Conservation (phyloP, 179 eudicot genomes). For the Spergularia azorica region DNA sequence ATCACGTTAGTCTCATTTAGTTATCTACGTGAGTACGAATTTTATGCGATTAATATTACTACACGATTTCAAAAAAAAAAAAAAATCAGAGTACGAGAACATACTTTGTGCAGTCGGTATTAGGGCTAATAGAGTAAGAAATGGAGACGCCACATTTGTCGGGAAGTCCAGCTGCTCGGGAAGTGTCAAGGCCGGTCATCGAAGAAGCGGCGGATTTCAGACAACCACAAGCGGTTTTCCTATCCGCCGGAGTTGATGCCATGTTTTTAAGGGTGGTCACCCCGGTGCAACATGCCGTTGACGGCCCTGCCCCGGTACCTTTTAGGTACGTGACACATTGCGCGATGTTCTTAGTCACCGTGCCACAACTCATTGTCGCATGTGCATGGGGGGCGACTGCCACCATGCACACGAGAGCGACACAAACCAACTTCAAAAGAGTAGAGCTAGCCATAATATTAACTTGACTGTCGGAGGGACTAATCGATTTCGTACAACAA, state of each 20-base stretch:
- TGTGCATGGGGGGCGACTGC: slow-evolving; percentile 34
- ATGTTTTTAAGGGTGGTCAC: slow-evolving; percentile 20
- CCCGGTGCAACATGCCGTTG: slow-evolving; percentile 1
- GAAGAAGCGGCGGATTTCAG: slow-evolving; percentile 28
- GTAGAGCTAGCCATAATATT: slow-evolving; percentile 5
- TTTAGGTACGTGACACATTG: slow-evolving; percentile 40
- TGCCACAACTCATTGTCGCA: slow-evolving; percentile 38
- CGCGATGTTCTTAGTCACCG: slow-evolving; percentile 26
- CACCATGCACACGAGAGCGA: slow-evolving; percentile 32
- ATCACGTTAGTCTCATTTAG: too few relatives aligned
- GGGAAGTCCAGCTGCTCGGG: slow-evolving; percentile 45
- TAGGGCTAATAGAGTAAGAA: slow-evolving; percentile 53
- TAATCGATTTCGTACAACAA: neutral
- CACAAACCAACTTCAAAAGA: slow-evolving; percentile 7
- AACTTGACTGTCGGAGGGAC: neutral
- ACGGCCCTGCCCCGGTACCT: slow-evolving; percentile 15
- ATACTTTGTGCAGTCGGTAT: slow-evolving; percentile 58
- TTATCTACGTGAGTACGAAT: too few relatives aligned
- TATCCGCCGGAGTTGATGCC: slow-evolving; percentile 42
- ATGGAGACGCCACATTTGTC: slow-evolving; percentile 41
- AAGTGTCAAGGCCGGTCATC: slow-evolving; percentile 14
- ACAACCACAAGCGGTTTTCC: slow-evolving; percentile 46
- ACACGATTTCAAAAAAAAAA: neutral
- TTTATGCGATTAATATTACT: too few relatives aligned
- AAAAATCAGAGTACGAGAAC: neutral